phyloP scores from a whole-genome alignment of 2,329 filamentous ascomycete species.

The Paecilomyces sp. region DNA sequence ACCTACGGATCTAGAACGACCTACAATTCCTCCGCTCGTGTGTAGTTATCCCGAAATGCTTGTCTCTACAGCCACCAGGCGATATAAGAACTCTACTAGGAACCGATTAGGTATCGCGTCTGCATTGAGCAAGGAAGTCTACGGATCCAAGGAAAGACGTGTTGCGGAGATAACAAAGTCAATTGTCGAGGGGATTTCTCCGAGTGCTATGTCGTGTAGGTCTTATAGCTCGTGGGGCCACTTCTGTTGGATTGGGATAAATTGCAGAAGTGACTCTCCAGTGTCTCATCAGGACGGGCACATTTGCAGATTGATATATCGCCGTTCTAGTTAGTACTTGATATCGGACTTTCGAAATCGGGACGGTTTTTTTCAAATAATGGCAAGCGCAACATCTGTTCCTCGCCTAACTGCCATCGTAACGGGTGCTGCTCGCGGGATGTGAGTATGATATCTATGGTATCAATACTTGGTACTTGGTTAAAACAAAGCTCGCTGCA shows the following conservation, averaged over 20 bases:
- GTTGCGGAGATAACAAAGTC: not conserved
- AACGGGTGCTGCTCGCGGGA: conserved; percentile 34
- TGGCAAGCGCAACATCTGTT: not conserved
- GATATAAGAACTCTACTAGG: not conserved
- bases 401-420: conserved; percentile 27
- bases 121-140: not conserved
- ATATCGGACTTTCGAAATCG: not conserved
- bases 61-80: not conserved
- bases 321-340: not conserved
- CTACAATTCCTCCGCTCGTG: not conserved
- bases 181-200: not conserved
- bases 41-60: not conserved
- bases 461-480: not conserved
- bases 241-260: not conserved
- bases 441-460: conserved; percentile 18
- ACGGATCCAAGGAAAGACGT: not conserved
- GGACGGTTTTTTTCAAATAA: not conserved
- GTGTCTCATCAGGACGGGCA: not conserved
- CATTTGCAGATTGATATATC: not conserved
- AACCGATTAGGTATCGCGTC: not conserved
- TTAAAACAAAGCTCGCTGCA: not conserved
- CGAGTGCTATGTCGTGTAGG: not conserved
- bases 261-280: not conserved
- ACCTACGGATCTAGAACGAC: not conserved
- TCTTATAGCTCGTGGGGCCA: not conserved